Base-by-base conservation (phyloP, 148 eudicot genomes). In the Amaranthus cruentus region DNA sequence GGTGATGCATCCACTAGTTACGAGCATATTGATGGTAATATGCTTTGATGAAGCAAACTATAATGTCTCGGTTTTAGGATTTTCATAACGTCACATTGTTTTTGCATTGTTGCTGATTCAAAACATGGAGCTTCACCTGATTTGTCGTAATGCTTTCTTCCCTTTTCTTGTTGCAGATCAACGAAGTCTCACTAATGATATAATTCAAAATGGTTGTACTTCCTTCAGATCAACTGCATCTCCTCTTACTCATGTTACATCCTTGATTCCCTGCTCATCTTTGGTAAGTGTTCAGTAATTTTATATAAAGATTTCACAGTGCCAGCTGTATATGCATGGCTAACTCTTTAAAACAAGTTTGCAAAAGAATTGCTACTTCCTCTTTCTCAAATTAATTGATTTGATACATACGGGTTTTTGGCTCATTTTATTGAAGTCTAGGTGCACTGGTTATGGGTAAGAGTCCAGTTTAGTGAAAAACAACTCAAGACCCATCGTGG, bases 251-350 rank as follows among this genome's bases (percentile, higher is more conserved):
- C 51, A 67, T 77, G 76, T 67, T 69, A 74, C 75, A 75, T 58
- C 85, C 44, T 58, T 83, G 76, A 80, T 65, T 82, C 68, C 84
- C 66, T 76, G 80, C 81, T 79, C 87, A 52, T 78, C 85, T 68
- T 81, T 71, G 76, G 98, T 93, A 82, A 83, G 96, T 84, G 63
- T 69, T 52, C 28, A 70, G 18, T 4, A 49, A 53, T 65, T 14
- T 63, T 0, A 0, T 65, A 14, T 3, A 1, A 9, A 10, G 52
- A 47, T 47, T 65, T 51, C 52, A 65, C 13, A 47, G 68, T 63
- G 67, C 50, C 21, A 14, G 44, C 49, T 63, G 7, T 42, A 15
- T 6, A 47, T n/a, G 55, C 6, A 7, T n/a, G 43, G 2, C 6
- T 4, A 48, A n/a, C 54, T 48, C 42, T 48, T 2, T 9, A 47